phyloP scores from a whole-genome alignment of 306 rosid species.

The Gynostemma pentaphyllum region DNA sequence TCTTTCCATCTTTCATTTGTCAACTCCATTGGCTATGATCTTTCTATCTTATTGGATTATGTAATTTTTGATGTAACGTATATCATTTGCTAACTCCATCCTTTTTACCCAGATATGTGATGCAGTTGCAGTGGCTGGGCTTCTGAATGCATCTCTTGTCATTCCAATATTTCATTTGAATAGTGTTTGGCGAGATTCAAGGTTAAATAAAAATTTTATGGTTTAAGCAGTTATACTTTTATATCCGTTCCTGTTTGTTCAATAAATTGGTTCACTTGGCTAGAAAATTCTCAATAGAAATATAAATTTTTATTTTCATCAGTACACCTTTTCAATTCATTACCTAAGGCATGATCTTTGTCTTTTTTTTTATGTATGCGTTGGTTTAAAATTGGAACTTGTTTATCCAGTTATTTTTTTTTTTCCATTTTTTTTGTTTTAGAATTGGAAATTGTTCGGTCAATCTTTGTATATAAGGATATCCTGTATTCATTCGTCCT shows the following conservation, averaged over 20 bases:
- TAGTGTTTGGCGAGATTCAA: conserved; percentile 95
- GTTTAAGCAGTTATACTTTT: not conserved
- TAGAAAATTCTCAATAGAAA: not conserved
- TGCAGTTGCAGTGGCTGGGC: conserved; percentile 98
- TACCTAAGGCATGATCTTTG: not conserved
- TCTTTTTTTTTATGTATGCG: not conserved
- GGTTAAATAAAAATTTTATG: conserved; percentile 29
- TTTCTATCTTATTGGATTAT: not conserved
- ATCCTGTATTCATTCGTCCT: too few relatives aligned
- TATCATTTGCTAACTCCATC: conserved; percentile 10
- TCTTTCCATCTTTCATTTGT: too few relatives aligned
- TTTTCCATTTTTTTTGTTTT: not conserved
- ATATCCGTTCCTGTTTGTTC: not conserved
- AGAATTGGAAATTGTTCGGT: not conserved
- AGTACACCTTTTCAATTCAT: not conserved
- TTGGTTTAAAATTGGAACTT: not conserved
- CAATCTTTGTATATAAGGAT: not conserved
- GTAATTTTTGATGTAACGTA: not conserved
- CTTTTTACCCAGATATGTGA: conserved; percentile 62
- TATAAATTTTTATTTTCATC: not conserved
- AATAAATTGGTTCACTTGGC: conserved; percentile 1
- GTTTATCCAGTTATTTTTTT: not conserved
- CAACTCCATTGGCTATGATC: too few relatives aligned
- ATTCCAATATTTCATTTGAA: conserved; percentile 94
- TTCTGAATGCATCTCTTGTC: conserved; percentile 80